phyloP scores from a whole-genome alignment of 768 basidiomycete species.

The Phaeotremella fagi region DNA sequence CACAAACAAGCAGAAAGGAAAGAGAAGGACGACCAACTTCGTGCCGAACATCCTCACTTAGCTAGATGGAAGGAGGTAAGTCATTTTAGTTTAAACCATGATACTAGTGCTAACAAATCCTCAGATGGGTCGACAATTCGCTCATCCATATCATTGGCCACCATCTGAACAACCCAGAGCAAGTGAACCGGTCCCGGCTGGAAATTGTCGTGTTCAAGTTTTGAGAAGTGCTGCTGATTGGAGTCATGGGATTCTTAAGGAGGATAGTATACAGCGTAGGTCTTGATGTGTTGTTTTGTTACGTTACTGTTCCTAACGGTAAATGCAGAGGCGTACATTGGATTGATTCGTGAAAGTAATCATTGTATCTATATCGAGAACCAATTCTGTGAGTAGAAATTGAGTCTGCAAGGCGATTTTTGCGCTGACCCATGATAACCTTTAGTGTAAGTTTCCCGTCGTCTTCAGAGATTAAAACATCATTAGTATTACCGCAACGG shows the following conservation, averaged over 20 bases:
- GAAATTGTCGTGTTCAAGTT: constrained; percentile 49
- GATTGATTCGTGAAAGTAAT: constrained; percentile 71
- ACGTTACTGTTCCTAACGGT: not conserved
- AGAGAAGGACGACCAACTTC: constrained; percentile 33
- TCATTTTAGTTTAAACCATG: not conserved
- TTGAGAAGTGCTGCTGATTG: constrained; percentile 85
- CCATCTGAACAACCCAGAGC: constrained; percentile 41
- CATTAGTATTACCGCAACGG: constrained; percentile 70
- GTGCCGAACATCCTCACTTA: constrained; percentile 47
- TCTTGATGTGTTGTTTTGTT: not conserved
- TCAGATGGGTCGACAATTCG: constrained; percentile 32
- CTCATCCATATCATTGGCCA: constrained; percentile 48
- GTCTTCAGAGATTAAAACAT: not conserved
- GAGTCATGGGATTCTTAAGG: constrained; percentile 85
- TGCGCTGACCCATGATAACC: constrained; percentile 15
- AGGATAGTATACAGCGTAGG: constrained; percentile 73
- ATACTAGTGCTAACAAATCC: constrained; percentile 3
- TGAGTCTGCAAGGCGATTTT: no score
- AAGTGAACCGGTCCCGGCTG: constrained; percentile 40
- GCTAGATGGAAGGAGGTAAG: constrained; percentile 42
- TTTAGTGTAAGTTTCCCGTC: constrained; percentile 20
- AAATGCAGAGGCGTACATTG: constrained; percentile 57
- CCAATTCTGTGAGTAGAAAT: constrained; percentile 48
- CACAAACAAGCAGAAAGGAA: constrained; percentile 26
- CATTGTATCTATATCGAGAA: constrained; percentile 86